phyloP scores from a whole-genome alignment of 2,329 filamentous ascomycete genomes.

The Sordariomycetes sp. region DNA sequence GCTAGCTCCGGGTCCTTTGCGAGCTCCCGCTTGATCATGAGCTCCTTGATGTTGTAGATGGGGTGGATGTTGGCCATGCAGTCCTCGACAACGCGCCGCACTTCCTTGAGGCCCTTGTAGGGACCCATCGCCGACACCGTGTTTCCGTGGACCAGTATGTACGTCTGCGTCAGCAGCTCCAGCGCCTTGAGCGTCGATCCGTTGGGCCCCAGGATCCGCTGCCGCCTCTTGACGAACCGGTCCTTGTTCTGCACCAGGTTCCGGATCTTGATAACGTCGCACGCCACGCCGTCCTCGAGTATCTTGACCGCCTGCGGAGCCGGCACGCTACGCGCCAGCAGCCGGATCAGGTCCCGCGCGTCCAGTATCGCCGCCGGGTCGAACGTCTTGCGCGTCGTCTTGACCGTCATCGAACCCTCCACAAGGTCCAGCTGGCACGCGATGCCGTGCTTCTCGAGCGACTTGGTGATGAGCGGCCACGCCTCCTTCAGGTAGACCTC shows the following conservation, averaged over 20 bases:
- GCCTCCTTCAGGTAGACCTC: constrained; percentile 86
- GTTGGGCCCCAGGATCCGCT: constrained; percentile 82
- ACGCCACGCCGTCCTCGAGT: constrained; percentile 79
- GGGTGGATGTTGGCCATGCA: constrained; percentile 97
- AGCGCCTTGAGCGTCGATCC: constrained; percentile 90
- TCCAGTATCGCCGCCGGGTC: constrained; percentile 91
- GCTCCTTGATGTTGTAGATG: constrained; percentile 65
- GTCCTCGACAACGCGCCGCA: constrained; percentile 79
- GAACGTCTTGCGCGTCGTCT: constrained; percentile 82
- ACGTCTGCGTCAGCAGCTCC: constrained; percentile 80
- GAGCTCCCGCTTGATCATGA: constrained; percentile 88
- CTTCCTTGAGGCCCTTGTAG: constrained; percentile 87
- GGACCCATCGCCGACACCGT: constrained; percentile 86
- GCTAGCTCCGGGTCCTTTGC: constrained; percentile 79
- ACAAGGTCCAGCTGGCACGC: constrained; percentile 88
- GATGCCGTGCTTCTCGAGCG: constrained; percentile 77
- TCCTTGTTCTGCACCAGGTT: constrained; percentile 88
- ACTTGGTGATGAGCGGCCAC: constrained; percentile 82
- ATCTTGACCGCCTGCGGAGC: constrained; percentile 91
- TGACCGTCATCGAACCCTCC: constrained; percentile 92
- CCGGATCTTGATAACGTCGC: constrained; percentile 92
- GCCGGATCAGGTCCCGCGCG: constrained; percentile 84
- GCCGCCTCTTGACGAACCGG: constrained; percentile 85
- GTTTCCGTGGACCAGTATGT: constrained; percentile 93
- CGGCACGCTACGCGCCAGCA: constrained; percentile 82